Percentiles rank a stretch among this genome's conserved stretches.
Conservation (phyloP, 495 filamentous ascomycete species). For the Staphylotrichum longicolle region DNA sequence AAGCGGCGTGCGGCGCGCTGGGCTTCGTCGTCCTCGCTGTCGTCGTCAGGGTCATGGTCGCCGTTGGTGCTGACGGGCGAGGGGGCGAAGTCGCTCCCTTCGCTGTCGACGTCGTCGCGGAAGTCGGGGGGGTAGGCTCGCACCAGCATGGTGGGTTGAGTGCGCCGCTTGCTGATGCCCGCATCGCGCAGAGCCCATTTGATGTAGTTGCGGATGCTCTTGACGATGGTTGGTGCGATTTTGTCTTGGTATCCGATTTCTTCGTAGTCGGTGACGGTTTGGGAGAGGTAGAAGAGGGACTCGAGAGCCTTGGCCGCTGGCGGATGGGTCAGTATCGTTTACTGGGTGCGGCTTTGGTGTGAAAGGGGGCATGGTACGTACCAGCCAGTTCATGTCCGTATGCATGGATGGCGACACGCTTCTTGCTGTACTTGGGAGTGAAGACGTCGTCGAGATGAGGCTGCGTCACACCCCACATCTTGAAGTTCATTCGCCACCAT, state of each 20-base stretch:
- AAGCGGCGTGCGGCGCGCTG: conserved; percentile 14
- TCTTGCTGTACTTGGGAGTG: conserved; percentile 25
- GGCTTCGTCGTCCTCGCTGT: not conserved
- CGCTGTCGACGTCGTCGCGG: not conserved
- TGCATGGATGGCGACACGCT: conserved; percentile 30
- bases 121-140: conserved; percentile 23
- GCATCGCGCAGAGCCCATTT: conserved; percentile 32
- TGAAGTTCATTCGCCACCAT: conserved; percentile 30
- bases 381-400: conserved; percentile 30
- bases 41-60: not conserved
- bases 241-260: conserved; percentile 23
- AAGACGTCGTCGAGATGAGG: conserved; percentile 29
- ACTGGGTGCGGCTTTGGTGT: no score
- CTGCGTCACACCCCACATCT: conserved; percentile 35
- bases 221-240: conserved; percentile 25
- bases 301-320: conserved; percentile 35
- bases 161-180: conserved; percentile 15
- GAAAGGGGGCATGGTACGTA: conserved; percentile 11
- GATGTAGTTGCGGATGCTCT: conserved; percentile 26
- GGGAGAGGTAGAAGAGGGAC: conserved; percentile 32
- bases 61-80: conserved; percentile 8
- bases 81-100: conserved; percentile 9
- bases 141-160: conserved; percentile 24
- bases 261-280: conserved; percentile 32
- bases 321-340: no score